These are phyloP conservation scores for Fusarium heterosporum DNA, from an alignment of 2,329 filamentous ascomycete species.

Conservation along the genomic window DNA sequence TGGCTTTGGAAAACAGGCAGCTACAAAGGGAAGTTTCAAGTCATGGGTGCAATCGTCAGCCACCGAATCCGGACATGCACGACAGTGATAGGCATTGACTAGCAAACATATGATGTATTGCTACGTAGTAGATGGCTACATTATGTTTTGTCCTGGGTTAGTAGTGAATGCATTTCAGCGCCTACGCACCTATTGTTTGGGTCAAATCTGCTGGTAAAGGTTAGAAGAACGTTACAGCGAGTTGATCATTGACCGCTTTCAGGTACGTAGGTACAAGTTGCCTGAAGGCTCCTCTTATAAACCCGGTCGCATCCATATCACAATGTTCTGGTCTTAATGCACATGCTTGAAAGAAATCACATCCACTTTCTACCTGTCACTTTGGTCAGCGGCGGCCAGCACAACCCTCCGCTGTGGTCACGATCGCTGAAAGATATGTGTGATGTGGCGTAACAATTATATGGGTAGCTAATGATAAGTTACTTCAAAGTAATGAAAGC, in stretches of 20 bases:
- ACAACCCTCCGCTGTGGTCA: slow-evolving; percentile 1
- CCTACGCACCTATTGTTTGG: not conserved
- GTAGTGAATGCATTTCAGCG: not conserved
- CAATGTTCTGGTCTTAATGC: slow-evolving; percentile 23
- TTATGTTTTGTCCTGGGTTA: slow-evolving; percentile 8
- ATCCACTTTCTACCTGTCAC: not conserved
- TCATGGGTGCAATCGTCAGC: slow-evolving; percentile 18
- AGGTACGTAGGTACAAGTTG: not conserved
- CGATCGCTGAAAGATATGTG: slow-evolving; percentile 14
- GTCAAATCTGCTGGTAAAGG: not conserved
- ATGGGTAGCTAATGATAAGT: no score
- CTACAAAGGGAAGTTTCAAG: slow-evolving; percentile 30
- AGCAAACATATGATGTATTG: slow-evolving; percentile 19
- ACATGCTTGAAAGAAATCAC: slow-evolving; percentile 4
- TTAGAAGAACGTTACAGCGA: not conserved
- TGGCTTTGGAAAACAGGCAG: slow-evolving; percentile 34
- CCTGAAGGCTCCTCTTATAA: not conserved
- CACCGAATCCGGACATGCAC: slow-evolving; percentile 31
- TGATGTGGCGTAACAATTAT: no score
- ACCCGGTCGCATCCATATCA: slow-evolving; percentile 18
- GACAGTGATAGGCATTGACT: slow-evolving; percentile 15
- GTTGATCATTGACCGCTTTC: slow-evolving; percentile 25
- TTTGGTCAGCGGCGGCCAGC: not conserved
- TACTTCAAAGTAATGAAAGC: not conserved
- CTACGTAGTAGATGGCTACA: slow-evolving; percentile 5